Percentiles rank a stretch among this genome's conserved stretches.
phyloP scores from a whole-genome alignment of 371 early-diverging fungal species.

The Saksenaea oblongispora region DNA sequence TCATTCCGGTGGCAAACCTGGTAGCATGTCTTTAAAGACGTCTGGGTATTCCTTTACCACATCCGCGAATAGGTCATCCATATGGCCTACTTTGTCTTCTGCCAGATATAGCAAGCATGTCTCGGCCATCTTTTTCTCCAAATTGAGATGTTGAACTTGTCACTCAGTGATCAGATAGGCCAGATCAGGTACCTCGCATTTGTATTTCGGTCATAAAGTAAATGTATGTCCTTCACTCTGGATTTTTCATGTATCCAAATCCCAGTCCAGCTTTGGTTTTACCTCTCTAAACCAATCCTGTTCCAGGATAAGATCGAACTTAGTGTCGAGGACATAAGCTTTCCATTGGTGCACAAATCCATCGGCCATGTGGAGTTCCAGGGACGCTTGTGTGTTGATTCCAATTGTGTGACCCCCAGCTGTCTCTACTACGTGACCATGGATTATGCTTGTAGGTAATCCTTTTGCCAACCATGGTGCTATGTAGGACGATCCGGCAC shows the following conservation, averaged over 20 bases:
- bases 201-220: neutral
- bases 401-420: constrained; percentile 5
- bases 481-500: constrained; percentile 3
- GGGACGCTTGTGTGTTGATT: neutral
- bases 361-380: neutral
- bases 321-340: constrained; percentile 11
- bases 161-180: constrained; percentile 4
- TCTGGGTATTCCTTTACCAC: neutral
- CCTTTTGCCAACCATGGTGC: neutral
- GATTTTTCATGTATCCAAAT: constrained; percentile 4
- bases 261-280: constrained; percentile 7
- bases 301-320: constrained; percentile 13
- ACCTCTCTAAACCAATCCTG: constrained; percentile 8
- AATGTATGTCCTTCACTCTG: neutral
- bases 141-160: neutral
- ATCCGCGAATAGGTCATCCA: neutral
- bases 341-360: neutral
- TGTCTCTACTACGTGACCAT: constrained; percentile 1
- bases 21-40: constrained; percentile 4
- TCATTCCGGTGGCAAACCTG: constrained; percentile 4
- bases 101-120: neutral
- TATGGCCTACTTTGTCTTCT: neutral
- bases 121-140: neutral
- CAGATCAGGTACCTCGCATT: neutral
- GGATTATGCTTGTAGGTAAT: neutral